Percentiles rank a stretch among this genome's conserved stretches.
Evolutionary conservation across 441 rosid genomes (phyloP).

Genomic region (Flueggea neowawraea): DNA sequence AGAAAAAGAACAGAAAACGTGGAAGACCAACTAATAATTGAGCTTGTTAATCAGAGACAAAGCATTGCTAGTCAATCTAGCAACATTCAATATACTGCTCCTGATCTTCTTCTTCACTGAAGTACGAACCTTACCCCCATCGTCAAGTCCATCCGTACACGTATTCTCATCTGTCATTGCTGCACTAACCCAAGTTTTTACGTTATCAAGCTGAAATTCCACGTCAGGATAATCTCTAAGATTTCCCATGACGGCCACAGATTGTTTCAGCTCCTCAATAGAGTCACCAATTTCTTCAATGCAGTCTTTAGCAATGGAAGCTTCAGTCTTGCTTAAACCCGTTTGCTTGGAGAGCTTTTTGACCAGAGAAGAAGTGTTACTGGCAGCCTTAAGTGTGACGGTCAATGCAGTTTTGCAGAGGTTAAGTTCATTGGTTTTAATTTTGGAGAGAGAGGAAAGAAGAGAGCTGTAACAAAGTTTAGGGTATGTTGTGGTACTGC

Average conservation of each 20-base stretch:
- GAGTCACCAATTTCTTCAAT: slow-evolving; percentile 36
- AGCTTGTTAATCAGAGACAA: slow-evolving; percentile 55
- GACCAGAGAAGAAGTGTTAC: slow-evolving; percentile 21
- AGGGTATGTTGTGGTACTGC: slow-evolving; percentile 46
- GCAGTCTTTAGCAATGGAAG: slow-evolving; percentile 51
- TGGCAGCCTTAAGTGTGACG: slow-evolving; percentile 39
- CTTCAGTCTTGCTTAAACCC: slow-evolving; percentile 31
- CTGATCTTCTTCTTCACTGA: slow-evolving; percentile 37
- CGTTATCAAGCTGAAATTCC: slow-evolving; percentile 30
- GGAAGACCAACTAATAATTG: slow-evolving; percentile 7
- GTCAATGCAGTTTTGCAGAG: slow-evolving; percentile 46
- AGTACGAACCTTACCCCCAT: slow-evolving; percentile 22
- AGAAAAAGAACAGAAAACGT: too few species aligned
- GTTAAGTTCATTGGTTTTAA: slow-evolving; percentile 43
- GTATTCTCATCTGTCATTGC: slow-evolving; percentile 66
- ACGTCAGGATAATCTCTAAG: slow-evolving; percentile 10
- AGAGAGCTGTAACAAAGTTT: slow-evolving; percentile 47
- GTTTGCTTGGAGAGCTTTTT: slow-evolving; percentile 25
- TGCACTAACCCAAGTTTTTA: slow-evolving; percentile 62
- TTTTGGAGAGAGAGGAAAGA: slow-evolving; percentile 35
- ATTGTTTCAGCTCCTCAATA: slow-evolving; percentile 45
- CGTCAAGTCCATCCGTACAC: slow-evolving; percentile 69
- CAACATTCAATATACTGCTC: slow-evolving; percentile 33
- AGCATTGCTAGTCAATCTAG: slow-evolving; percentile 55
- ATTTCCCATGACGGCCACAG: slow-evolving; percentile 30